Conservation (phyloP, 768 basidiomycete species). For the Agaricus bisporus region DNA sequence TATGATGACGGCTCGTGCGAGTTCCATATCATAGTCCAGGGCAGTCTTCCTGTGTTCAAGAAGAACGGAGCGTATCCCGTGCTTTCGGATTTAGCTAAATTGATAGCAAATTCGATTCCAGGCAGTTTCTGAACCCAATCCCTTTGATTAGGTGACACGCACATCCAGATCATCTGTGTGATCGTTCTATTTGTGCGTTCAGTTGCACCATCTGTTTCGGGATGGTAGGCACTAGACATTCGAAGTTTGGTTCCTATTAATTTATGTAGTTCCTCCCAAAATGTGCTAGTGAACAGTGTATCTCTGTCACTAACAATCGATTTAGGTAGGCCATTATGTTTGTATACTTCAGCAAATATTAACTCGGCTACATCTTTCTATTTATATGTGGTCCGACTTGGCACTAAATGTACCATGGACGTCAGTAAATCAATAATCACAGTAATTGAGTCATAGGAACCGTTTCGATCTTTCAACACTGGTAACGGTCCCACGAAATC, state of each 20-base stretch:
- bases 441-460: constrained; percentile 7
- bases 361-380: constrained; percentile 9
- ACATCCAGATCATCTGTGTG: constrained; percentile 16
- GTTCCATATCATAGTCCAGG: constrained; percentile 18
- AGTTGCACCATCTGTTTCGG: constrained; percentile 12
- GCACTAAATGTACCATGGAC: constrained; percentile 12
- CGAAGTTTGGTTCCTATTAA: constrained; percentile 8
- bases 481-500: constrained; percentile 13
- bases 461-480: constrained; percentile 4
- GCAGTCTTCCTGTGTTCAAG: constrained; percentile 17
- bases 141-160: constrained; percentile 21
- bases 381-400: constrained; percentile 1
- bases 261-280: constrained; percentile 9
- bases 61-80: constrained; percentile 22
- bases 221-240: constrained; percentile 13
- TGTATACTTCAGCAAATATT: constrained; percentile 11
- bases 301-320: constrained; percentile 10
- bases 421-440: constrained; percentile 11
- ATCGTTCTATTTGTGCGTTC: constrained; percentile 16
- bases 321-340: constrained; percentile 10
- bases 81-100: constrained; percentile 14
- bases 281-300: constrained; percentile 9
- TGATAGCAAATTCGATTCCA: constrained; percentile 18
- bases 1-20: constrained; percentile 9
- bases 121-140: constrained; percentile 27